These are phyloP conservation scores for Papiliotrema nemorosa DNA, from an alignment of 1,284 basidiomycete species.

Conservation along the genomic window DNA sequence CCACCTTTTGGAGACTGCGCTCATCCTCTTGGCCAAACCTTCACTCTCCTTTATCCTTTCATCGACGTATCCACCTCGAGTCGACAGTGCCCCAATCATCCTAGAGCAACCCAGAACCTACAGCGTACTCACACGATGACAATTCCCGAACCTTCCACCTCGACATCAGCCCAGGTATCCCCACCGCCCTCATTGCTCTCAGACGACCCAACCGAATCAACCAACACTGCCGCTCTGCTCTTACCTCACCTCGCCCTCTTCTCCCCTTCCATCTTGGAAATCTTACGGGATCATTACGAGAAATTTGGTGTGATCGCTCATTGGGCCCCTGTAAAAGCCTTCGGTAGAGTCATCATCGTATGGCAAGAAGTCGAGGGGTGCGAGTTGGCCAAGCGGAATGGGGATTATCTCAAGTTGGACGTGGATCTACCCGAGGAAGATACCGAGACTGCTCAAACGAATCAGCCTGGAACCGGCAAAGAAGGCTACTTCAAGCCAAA, in stretches of 20 bases:
- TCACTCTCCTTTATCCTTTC: too few relatives aligned
- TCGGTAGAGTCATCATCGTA: conserved; percentile 75
- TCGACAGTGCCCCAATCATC: too few relatives aligned
- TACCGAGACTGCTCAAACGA: background rate
- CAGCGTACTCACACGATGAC: too few relatives aligned
- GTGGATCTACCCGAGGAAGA: conserved; percentile 13
- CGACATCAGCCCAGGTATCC: background rate
- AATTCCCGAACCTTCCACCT: background rate
- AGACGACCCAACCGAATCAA: conserved; percentile 34
- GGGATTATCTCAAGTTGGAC: conserved; percentile 40
- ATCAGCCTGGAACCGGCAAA: too few relatives aligned
- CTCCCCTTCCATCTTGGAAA: conserved; percentile 62
- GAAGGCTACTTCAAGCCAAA: too few relatives aligned
- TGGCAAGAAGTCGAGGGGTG: conserved; percentile 57
- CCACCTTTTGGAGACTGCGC: too few relatives aligned
- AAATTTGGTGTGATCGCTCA: conserved; percentile 71
- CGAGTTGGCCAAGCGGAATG: conserved; percentile 42
- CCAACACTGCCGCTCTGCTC: conserved; percentile 69
- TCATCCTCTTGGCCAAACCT: too few relatives aligned
- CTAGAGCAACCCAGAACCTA: too few relatives aligned
- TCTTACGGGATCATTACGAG: conserved; percentile 65
- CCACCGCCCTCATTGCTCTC: conserved; percentile 20
- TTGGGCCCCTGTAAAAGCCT: conserved; percentile 80
- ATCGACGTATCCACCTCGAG: too few relatives aligned
- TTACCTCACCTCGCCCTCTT: conserved; percentile 65